phyloP scores from a whole-genome alignment of 768 basidiomycete species.

The Daedaleopsis sinensis region DNA sequence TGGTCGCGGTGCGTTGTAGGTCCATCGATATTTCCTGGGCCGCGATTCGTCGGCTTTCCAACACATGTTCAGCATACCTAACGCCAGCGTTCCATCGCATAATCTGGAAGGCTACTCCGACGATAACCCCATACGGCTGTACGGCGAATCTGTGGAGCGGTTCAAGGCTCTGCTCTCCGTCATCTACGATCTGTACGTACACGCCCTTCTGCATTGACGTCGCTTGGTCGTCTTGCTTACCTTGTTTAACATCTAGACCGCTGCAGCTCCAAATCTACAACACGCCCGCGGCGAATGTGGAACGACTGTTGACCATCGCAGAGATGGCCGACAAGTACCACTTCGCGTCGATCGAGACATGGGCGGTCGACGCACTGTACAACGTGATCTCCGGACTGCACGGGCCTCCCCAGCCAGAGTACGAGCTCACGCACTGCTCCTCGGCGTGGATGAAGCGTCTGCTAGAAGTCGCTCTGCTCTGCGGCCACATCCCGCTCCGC shows the following conservation, averaged over 20 bases:
- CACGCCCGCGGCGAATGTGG: conserved; percentile 34
- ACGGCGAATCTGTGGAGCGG: conserved; percentile 40
- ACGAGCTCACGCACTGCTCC: conserved; percentile 29
- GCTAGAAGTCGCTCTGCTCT: conserved; percentile 38
- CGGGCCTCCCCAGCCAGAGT: conserved; percentile 22
- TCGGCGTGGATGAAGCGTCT: conserved; percentile 37
- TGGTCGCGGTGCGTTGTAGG: conserved; percentile 20
- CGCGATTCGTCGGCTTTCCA: conserved; percentile 36
- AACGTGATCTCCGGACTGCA: conserved; percentile 30
- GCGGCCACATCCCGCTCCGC: conserved; percentile 30
- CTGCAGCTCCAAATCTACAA: conserved; percentile 31
- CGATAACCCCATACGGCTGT: conserved; percentile 41
- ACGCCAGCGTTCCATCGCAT: not conserved
- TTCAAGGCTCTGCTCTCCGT: conserved; percentile 44
- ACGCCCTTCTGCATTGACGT: not conserved
- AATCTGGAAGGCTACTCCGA: conserved; percentile 30
- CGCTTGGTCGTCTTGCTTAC: not conserved
- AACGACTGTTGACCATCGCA: conserved; percentile 42
- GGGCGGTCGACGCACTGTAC: conserved; percentile 41
- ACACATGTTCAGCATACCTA: conserved; percentile 32
- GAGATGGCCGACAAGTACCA: conserved; percentile 45
- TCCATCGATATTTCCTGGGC: conserved; percentile 33
- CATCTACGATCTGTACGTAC: conserved; percentile 42
- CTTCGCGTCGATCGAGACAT: conserved; percentile 37
- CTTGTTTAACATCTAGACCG: conserved; percentile 10